Base-by-base conservation (phyloP, 78 protist species). In the Guillardia theta region DNA sequence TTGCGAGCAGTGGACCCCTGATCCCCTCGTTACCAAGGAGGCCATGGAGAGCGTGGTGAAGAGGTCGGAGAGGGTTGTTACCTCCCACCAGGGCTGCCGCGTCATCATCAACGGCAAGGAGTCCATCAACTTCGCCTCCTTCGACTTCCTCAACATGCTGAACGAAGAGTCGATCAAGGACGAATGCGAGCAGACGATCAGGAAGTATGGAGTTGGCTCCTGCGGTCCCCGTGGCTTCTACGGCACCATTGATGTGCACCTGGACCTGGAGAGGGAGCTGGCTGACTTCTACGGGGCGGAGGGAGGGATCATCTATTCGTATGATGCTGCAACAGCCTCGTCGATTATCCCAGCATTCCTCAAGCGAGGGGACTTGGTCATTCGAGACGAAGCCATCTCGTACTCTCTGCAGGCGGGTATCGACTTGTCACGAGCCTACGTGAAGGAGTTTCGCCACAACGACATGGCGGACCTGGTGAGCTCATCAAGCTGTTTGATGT, bases 361-460 rank as follows among this genome's bases (percentile, higher is more conserved):
- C 45, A 70, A 70, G 41, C 83, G 83, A 1, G 83, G 83, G 4
- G 83, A 70, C 41, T 43, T 70, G 45, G 83, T 70, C 10, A 43
- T 70, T 1, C 83, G 83, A 36, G 83, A 70, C 83, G 83, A 70
- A 6, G 83, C 83, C 21, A 43, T 70, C 46, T 36, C 15, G 46
- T 70, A 33, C 41, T 36, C 45, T 15, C 46, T 70, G 6, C 83
- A 22, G 83, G 9, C 83, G 4, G 83, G 83, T 43, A 12, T 70
- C 83, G 83, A 70, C 45, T 43, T 70, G 6, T 70, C 83, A 43
- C 83, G 83, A 36, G 83, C 83, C 4, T 70, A 70, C 83, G 83
- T 70, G 46, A 70, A 70, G 41, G 83, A 70, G 83, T 70, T 70
- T 6, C 83, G 83, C 41, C 83, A 70, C 83, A 70, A 70, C 83